A percentile compares a stretch with the other conserved stretches of the same genome.
Conservation (phyloP, 441 rosid species). For the Pelargonium australe region DNA sequence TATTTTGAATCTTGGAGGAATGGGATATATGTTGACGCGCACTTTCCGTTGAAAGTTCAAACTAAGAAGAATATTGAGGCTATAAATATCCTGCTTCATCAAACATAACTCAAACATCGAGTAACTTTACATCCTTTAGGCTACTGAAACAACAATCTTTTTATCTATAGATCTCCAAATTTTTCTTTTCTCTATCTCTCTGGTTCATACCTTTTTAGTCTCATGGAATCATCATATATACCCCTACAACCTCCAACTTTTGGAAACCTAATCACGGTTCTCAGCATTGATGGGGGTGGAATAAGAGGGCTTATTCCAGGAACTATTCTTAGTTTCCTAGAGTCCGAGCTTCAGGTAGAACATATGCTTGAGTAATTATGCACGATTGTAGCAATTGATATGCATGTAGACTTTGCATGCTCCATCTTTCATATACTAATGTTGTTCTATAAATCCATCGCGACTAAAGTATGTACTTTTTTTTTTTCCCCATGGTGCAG, state of each 20-base stretch:
- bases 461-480: no score
- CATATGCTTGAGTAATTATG: no score
- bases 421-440: neutral
- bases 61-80: neutral
- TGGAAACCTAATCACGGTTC: neutral
- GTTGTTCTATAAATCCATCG: no score
- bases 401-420: neutral
- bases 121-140: neutral
- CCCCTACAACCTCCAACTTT: conserved; percentile 1
- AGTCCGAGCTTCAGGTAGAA: neutral
- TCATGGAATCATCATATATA: neutral
- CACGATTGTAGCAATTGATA: no score
- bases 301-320: neutral
- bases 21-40: no score
- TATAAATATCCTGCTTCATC: conserved; percentile 2
- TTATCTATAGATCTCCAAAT: neutral
- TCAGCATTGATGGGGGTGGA: neutral
- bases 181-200: no score
- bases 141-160: neutral
- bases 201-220: neutral
- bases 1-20: no score
- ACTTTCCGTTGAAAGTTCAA: neutral
- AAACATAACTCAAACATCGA: neutral
- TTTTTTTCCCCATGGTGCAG: conserved; percentile 15
- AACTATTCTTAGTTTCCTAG: neutral